These are phyloP conservation scores for Melocanna baccifera DNA, from an alignment of 176 grass and related monocot species.

Conservation along the genomic window DNA sequence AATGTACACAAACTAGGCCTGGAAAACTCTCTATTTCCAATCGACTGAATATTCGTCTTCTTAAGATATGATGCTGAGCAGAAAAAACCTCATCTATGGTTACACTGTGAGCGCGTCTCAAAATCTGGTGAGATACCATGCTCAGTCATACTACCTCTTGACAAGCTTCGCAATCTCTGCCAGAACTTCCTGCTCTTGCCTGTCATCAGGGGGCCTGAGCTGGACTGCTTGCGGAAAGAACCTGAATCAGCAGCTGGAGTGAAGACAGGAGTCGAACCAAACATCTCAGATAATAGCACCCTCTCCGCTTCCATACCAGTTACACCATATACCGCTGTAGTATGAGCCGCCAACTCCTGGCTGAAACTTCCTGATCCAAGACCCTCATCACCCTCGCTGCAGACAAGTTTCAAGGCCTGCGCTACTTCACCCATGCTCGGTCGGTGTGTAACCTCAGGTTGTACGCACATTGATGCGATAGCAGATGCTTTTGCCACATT, in stretches of 20 bases:
- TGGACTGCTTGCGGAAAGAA: constrained; percentile 69
- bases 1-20: constrained; percentile 32
- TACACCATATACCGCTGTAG: constrained; percentile 26
- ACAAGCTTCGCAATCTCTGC: constrained; percentile 67
- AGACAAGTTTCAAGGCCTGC: constrained; percentile 91
- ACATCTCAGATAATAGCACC: constrained; percentile 74
- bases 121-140: constrained; percentile 61
- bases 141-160: constrained; percentile 86
- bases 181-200: constrained; percentile 71
- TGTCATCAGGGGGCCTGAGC: constrained; percentile 68
- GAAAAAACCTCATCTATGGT: constrained; percentile 30
- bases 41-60: not conserved
- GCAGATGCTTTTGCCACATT: constrained; percentile 81
- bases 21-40: constrained; percentile 22
- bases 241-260: constrained; percentile 48
- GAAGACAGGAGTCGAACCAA: constrained; percentile 50
- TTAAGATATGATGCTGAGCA: not conserved
- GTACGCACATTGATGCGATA: constrained; percentile 94
- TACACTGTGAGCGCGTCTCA: constrained; percentile 46
- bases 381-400: constrained; percentile 64
- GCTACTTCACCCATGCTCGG: constrained; percentile 97
- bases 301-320: constrained; percentile 73
- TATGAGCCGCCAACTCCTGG: constrained; percentile 45
- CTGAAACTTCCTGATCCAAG: constrained; percentile 59
- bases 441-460: constrained; percentile 86